Conservation (phyloP, 805 yeast species). For the Priceomyces fermenticarens region DNA sequence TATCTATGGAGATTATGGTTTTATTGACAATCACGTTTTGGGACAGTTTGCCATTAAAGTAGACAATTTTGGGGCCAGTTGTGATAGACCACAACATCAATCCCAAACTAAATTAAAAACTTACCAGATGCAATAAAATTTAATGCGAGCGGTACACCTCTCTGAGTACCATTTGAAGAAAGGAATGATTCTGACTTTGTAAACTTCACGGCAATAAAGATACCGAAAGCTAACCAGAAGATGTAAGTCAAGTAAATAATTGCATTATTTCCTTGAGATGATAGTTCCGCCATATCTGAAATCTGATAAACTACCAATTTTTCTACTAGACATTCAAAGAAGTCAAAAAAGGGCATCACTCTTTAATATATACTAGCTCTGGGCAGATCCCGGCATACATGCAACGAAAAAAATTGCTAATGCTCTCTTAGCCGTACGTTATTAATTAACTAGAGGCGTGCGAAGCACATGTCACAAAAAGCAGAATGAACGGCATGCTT, state of each 20-base stretch:
- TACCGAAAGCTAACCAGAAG: conserved; percentile 38
- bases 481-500: too few relatives aligned
- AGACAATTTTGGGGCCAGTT: not conserved
- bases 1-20: not conserved
- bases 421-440: too few relatives aligned
- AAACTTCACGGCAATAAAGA: conserved; percentile 53
- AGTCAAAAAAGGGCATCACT: too few relatives aligned
- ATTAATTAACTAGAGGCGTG: too few relatives aligned
- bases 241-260: conserved; percentile 40
- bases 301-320: too few relatives aligned
- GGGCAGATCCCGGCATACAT: too few relatives aligned
- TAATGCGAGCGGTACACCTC: conserved; percentile 75
- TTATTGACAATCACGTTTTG: too few relatives aligned
- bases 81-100: not conserved
- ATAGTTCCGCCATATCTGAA: conserved; percentile 21
- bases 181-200: conserved; percentile 57
- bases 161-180: conserved; percentile 77
- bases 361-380: too few relatives aligned
- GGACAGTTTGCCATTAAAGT: not conserved
- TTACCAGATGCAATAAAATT: conserved; percentile 89
- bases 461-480: too few relatives aligned
- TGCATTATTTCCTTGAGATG: conserved; percentile 42
- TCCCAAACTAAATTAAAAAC: conserved; percentile 24
- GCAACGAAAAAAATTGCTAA: too few relatives aligned
- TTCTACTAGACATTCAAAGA: too few relatives aligned